Percentiles rank a stretch among this genome's conserved stretches.
Evolutionary conservation across 352 stramenopile genomes (phyloP).

Genomic region (Phytophthora sp.): DNA sequence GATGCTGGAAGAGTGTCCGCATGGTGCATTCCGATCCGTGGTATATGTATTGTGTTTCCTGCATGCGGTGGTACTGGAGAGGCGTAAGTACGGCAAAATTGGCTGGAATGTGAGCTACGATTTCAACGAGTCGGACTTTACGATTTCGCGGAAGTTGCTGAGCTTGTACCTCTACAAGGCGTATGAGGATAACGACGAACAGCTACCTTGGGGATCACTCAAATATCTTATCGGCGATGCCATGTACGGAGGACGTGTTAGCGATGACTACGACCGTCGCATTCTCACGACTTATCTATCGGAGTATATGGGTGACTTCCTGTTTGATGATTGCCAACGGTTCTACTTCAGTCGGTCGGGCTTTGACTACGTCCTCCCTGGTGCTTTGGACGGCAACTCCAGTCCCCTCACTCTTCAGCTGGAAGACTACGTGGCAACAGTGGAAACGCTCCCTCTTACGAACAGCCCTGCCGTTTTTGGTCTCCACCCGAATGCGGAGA

Average conservation of each 20-base stretch:
- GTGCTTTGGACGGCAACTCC: conserved; percentile 28
- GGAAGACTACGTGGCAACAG: conserved; percentile 77
- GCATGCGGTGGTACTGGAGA: conserved; percentile 95
- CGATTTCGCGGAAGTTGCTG: conserved; percentile 92
- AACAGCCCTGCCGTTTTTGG: conserved; percentile 96
- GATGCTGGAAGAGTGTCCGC: conserved; percentile 93
- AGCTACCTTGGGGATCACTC: conserved; percentile 94
- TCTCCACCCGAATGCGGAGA: conserved; percentile 96
- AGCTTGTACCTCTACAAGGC: conserved; percentile 95
- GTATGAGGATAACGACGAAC: conserved; percentile 92
- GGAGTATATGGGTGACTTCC: conserved; percentile 97
- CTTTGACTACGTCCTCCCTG: conserved; percentile 92
- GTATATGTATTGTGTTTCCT: conserved; percentile 96
- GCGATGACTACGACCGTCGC: conserved; percentile 95
- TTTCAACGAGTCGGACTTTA: conserved; percentile 97
- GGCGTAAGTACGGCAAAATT: conserved; percentile 97
- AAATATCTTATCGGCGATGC: conserved; percentile 96
- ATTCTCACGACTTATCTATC: conserved; percentile 94
- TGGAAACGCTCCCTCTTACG: conserved; percentile 93
- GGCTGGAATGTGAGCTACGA: conserved; percentile 98
- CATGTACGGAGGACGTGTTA: conserved; percentile 97
- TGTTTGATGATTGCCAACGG: conserved; percentile 94
- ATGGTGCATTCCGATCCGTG: conserved; percentile 92
- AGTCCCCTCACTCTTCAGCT: conserved; percentile 43
- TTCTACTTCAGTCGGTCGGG: conserved; percentile 95